These are phyloP conservation scores for Dryadomyces quercus-mongolicae DNA, from an alignment of 2,329 filamentous ascomycete genomes.

Conservation along the genomic window DNA sequence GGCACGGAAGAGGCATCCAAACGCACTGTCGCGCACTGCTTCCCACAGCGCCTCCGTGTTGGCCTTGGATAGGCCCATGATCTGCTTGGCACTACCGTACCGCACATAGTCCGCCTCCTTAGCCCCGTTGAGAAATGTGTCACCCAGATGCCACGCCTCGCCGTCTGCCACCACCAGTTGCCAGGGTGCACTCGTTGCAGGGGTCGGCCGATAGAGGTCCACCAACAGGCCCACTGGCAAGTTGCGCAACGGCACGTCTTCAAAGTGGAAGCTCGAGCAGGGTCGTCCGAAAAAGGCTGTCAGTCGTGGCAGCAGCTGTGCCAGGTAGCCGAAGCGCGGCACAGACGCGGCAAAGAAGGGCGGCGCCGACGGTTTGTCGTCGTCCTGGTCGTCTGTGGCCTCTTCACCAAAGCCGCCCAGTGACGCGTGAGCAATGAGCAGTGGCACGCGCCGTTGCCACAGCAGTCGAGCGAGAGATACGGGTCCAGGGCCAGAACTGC, in stretches of 20 bases:
- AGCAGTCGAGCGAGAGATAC: conserved; percentile 30
- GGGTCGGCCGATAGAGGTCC: conserved; percentile 34
- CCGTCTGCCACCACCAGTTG: conserved; percentile 41
- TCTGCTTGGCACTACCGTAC: conserved; percentile 77
- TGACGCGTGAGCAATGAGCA: conserved; percentile 40
- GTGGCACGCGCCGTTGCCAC: conserved; percentile 41
- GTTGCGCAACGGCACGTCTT: conserved; percentile 39
- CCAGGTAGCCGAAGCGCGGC: conserved; percentile 48
- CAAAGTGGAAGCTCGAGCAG: conserved; percentile 48
- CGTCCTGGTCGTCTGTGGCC: conserved; percentile 7
- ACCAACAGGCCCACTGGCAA: conserved; percentile 40
- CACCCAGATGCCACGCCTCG: conserved; percentile 45
- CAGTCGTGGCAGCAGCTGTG: conserved; percentile 43
- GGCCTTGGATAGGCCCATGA: conserved; percentile 78
- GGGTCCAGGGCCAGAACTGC: background rate
- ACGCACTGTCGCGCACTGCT: conserved; percentile 59
- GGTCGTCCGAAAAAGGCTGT: conserved; percentile 38
- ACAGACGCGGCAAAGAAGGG: conserved; percentile 35
- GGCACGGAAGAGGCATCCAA: background rate
- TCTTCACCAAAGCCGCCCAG: conserved; percentile 2
- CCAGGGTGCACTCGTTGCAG: conserved; percentile 32
- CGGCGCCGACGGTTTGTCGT: background rate
- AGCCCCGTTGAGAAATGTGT: conserved; percentile 52
- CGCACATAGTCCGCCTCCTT: conserved; percentile 76
- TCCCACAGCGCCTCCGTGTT: conserved; percentile 77